Evolutionary conservation across 1,284 basidiomycete genomes (phyloP), one percentile per base, ranked within the genome.

Genomic region (Limonomyces culmigenus): DNA sequence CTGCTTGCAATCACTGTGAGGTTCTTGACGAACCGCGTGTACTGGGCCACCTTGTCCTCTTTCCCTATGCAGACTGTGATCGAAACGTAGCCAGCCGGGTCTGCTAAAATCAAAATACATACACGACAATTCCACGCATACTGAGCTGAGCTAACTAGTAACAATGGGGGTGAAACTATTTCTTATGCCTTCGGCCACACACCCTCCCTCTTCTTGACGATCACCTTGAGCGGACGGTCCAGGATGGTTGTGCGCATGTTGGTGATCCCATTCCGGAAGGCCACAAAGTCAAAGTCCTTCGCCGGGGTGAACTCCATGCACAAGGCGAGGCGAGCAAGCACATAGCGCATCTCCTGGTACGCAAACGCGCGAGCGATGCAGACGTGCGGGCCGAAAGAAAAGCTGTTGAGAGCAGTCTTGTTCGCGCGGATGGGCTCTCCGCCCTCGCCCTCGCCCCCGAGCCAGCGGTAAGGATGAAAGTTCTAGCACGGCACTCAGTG

Each of bases 351-450:
- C 29, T 41, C 34, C 17, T 39, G 40, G 13, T 33, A 29, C 19
- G 42, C 40, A 32, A 41, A 41, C 12, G 13, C 16, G 27, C 39
- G 41, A 6, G 37, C 42, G 15, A 41, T 21, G 19, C 42, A 43
- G 11, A 31, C 40, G 25, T 37, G 32, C 1, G 40, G 33, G 18
- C 42, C 42, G 8, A 16, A 5, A 6, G 19, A 15, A 18, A 40
- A 40, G 5, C 29, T 16, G 13, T 35, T 27, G 4, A 40, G 31
- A 8, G 36, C 39, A 8, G 31, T 8, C 33, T 27, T 40, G 16
- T 38, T 20, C 6, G 31, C 19, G n/a, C n/a, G n/a, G 5, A 18
- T 38, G 5, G 36, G 16, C 11, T 19, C 36, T 16, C 16, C n/a
- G 20, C 39, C 39, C n/a, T 32, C 19, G 3, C 31, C 39, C n/a